Percentiles rank a stretch among this genome's conserved stretches.
These are phyloP conservation scores for Globisporangium uncinulatum DNA, from an alignment of 352 stramenopile species.

Conservation along the genomic window DNA sequence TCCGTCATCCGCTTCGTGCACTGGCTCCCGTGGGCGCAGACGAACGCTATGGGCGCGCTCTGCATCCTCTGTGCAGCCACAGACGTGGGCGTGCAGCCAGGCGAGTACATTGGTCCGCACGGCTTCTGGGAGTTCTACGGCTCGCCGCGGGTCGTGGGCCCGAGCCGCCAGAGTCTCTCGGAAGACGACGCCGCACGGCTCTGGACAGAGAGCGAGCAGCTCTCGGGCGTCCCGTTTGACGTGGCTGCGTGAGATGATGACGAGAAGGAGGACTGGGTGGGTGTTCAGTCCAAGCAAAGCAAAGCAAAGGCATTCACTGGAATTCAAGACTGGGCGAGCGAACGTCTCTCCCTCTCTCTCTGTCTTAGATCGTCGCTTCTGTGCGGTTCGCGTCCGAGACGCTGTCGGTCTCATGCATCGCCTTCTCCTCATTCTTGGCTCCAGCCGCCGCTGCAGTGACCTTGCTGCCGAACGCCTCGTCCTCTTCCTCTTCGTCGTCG, in stretches of 20 bases:
- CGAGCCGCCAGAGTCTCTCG: constrained; percentile 46
- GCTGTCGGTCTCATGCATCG: neutral
- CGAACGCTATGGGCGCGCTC: constrained; percentile 47
- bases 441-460: constrained; percentile 9
- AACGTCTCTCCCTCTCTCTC: neutral
- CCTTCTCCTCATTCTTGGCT: neutral
- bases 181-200: constrained; percentile 20
- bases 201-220: constrained; percentile 28
- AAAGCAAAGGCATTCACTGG: neutral
- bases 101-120: constrained; percentile 56
- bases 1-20: constrained; percentile 46
- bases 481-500: constrained; percentile 17
- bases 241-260: constrained; percentile 1
- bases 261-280: too few species aligned
- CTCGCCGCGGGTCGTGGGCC: constrained; percentile 40
- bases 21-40: constrained; percentile 55
- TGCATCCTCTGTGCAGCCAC: constrained; percentile 48
- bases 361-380: neutral
- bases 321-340: neutral
- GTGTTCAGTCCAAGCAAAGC: neutral
- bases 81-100: constrained; percentile 29
- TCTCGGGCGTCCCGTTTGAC: constrained; percentile 22
- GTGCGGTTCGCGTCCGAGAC: neutral
- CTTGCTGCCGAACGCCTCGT: constrained; percentile 15
- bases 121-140: constrained; percentile 56